Base-by-base conservation (phyloP, 1,139 yeast genomes). In the Scheffersomyces cryptocercus region DNA sequence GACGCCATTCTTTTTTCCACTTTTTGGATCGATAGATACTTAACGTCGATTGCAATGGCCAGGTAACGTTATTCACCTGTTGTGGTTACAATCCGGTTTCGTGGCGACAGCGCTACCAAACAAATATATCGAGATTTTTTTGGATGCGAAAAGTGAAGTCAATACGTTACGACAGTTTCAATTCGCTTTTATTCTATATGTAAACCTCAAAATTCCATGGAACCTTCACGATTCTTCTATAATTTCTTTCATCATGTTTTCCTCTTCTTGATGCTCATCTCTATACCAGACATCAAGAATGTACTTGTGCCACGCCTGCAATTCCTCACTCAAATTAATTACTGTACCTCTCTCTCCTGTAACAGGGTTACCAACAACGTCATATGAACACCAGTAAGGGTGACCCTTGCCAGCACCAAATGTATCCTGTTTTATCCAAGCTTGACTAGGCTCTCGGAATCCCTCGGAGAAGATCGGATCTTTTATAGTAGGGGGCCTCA, bases 311-410 rank as follows among this genome's bases (percentile, higher is more conserved):
- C 42, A 36, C 6, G 38, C 39, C 29, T 30, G 37, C 13, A 35
- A 30, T 3, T 31, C 14, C 4, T 38, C 37, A n/a, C 14, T 36
- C 29, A 42, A 38, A 13, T 45, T 34, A 8, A 44, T 37, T 5
- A 46, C 36, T 5, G 42, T 26, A 3, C 58, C 54, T 10, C 50
- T 37, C 5, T 38, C 34, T 2, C 48, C 49, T 15, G 41, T 41
- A 3, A 41, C 28, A 2, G 48, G 49, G 26, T 48, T 44, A 1
- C 73, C 74, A 5, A 69, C 64, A 3, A 67, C 46, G 45, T 68
- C 64, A 50, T 70, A 70, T 12, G 62, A 62, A 53, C 77, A 71
- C 70, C 70, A 69, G 44, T 54, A 69, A 1, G 57, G 56, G 40
- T 59, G 52, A 2, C 57, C 59, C 11, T 40, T 41, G 11, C 39